These are phyloP conservation scores for Neofusicoccum kwambonambiense DNA, from an alignment of 2,329 filamentous ascomycete species.

Conservation along the genomic window DNA sequence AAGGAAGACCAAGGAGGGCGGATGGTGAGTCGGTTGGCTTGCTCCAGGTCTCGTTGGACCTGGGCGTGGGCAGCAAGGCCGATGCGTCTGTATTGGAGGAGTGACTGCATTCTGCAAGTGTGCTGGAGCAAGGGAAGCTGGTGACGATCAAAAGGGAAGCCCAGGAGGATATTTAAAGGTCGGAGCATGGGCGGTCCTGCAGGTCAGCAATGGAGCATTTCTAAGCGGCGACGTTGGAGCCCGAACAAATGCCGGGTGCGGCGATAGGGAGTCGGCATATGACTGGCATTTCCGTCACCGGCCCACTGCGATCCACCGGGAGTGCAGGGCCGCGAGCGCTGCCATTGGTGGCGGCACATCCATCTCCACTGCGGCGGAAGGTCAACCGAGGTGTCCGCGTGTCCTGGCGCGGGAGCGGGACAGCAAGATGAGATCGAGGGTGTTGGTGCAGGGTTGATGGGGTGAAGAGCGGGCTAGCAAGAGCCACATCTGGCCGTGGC, in stretches of 20 bases:
- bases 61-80: constrained; percentile 21
- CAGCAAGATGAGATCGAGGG: no score
- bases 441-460: no score
- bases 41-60: constrained; percentile 21
- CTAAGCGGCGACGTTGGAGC: constrained; percentile 12
- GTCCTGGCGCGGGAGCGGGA: no score
- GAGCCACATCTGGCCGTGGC: no score
- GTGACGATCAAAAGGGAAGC: background rate
- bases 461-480: no score
- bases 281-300: background rate
- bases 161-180: background rate
- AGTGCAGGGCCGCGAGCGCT: background rate
- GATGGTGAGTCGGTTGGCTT: constrained; percentile 15
- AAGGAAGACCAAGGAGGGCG: background rate
- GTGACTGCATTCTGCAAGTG: constrained; percentile 27
- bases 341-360: no score
- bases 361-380: no score
- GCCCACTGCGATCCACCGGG: constrained; percentile 2
- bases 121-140: background rate
- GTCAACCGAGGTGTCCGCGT: no score
- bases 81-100: constrained; percentile 27
- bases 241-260: constrained; percentile 11
- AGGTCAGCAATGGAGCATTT: background rate
- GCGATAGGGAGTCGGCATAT: background rate
- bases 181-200: background rate